These are phyloP conservation scores for Piper longum DNA, from an alignment of 164 flowering plant genomes.

Conservation along the genomic window DNA sequence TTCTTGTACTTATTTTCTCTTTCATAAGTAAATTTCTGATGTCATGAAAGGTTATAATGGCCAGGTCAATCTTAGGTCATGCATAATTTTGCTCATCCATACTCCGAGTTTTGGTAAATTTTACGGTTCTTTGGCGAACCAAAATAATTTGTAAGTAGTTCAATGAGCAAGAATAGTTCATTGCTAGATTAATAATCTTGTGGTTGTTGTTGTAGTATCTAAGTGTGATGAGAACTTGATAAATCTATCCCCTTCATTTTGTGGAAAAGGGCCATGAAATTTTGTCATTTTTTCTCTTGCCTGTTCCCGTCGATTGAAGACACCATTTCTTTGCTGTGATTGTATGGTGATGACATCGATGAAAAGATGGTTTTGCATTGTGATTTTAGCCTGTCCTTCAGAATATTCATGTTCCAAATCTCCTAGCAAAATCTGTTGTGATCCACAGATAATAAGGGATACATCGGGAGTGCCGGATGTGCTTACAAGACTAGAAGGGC, in stretches of 20 bases:
- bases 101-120: too few species aligned
- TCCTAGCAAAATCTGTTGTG: not conserved
- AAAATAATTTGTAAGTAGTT: too few species aligned
- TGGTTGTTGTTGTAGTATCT: too few species aligned
- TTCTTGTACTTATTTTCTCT: not conserved
- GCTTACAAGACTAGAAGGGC: conserved; percentile 54
- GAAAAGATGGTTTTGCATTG: not conserved
- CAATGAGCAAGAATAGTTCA: too few species aligned
- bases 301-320: not conserved
- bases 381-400: too few species aligned
- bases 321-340: not conserved
- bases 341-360: not conserved
- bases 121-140: too few species aligned
- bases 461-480: conserved; percentile 73
- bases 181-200: too few species aligned
- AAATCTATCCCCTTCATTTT: too few species aligned
- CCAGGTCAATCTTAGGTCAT: not conserved
- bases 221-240: too few species aligned
- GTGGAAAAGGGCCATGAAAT: too few species aligned
- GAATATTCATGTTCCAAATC: not conserved
- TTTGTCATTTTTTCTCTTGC: not conserved
- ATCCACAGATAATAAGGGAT: conserved; percentile 63
- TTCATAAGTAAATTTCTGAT: not conserved
- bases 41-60: too few species aligned
- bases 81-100: too few species aligned